Percentiles rank a stretch among this genome's conserved stretches.
phyloP scores from a whole-genome alignment of 306 rosid genomes.

The Lathyrus oleraceus region DNA sequence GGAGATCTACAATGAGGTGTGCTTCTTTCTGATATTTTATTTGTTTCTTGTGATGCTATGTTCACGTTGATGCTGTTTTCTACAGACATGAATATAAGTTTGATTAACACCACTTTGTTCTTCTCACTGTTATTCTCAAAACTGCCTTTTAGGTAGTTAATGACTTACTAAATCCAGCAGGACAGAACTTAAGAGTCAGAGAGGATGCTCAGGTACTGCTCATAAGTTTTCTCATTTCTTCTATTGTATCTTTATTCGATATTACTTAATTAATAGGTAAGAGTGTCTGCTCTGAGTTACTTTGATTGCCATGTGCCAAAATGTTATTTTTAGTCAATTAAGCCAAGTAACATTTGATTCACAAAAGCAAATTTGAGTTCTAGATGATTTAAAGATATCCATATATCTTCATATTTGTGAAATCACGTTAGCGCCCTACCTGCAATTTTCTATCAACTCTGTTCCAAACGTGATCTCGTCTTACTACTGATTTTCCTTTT shows the following conservation, averaged over 20 bases:
- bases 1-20: conserved; percentile 98
- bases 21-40: conserved; percentile 31
- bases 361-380: not conserved
- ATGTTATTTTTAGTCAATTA: conserved; percentile 14
- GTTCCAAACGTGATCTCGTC: too few relatives aligned
- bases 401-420: not conserved
- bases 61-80: conserved; percentile 25
- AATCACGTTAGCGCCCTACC: too few relatives aligned
- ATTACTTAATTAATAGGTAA: conserved; percentile 16
- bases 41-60: conserved; percentile 27
- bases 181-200: conserved; percentile 95
- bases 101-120: conserved; percentile 27
- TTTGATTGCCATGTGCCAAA: conserved; percentile 8
- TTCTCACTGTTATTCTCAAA: conserved; percentile 26
- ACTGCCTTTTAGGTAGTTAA: conserved; percentile 76
- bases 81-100: conserved; percentile 36
- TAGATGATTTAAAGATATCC: not conserved
- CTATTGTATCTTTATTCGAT: conserved; percentile 11
- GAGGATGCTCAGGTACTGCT: conserved; percentile 91
- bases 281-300: conserved; percentile 11
- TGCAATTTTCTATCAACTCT: too few relatives aligned
- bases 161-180: conserved; percentile 95
- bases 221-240: conserved; percentile 29
- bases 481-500: too few relatives aligned
- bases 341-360: not conserved